phyloP scores from a whole-genome alignment of 352 stramenopile genomes.

The Globisporangium uncinulatum region DNA sequence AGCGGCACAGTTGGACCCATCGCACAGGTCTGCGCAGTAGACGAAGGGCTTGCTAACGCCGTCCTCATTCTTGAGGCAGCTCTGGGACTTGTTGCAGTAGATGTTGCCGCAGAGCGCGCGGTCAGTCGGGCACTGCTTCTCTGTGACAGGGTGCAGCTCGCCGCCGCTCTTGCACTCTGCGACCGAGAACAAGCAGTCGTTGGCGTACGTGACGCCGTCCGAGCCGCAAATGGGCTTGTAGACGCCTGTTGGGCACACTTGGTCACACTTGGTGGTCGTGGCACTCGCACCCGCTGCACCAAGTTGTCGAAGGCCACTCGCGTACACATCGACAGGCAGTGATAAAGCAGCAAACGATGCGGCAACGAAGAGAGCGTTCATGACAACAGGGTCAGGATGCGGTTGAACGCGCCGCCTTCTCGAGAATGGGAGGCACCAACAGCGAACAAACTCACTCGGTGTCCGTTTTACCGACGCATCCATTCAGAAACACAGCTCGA shows the following conservation, averaged over 20 bases:
- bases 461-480: no score
- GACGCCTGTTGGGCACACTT: conserved; percentile 12
- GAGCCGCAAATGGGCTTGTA: conserved; percentile 24
- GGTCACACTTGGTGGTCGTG: not conserved
- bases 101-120: conserved; percentile 4
- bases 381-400: not conserved
- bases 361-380: not conserved
- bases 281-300: not conserved
- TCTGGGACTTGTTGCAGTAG: not conserved
- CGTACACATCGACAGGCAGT: not conserved
- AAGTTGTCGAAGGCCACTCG: conserved; percentile 1
- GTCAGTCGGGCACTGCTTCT: conserved; percentile 14
- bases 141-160: conserved; percentile 18
- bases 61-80: conserved; percentile 4
- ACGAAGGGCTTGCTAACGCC: conserved; percentile 1
- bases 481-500: no score
- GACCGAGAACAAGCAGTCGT: conserved; percentile 23
- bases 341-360: not conserved
- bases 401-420: not conserved
- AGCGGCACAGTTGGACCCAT: conserved; percentile 2
- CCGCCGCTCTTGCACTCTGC: conserved; percentile 14
- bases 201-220: conserved; percentile 24
- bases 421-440: not conserved
- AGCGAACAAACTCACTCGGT: no score
- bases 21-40: conserved; percentile 13